Conservation (phyloP, 208 protist species). For the Wallacemonas sp. region DNA sequence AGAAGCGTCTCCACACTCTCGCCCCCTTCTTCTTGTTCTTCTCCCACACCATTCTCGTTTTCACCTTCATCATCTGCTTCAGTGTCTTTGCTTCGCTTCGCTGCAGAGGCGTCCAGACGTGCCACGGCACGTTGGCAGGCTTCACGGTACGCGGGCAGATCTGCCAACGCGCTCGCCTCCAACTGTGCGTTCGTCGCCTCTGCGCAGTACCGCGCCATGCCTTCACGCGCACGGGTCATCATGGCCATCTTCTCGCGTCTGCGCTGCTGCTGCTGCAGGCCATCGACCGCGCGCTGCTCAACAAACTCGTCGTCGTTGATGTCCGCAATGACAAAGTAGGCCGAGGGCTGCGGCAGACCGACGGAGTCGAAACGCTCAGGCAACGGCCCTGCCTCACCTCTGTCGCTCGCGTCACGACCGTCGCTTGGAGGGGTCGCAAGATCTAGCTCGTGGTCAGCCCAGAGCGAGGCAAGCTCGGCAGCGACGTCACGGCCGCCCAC, state of each 20-base stretch:
- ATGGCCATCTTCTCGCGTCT: background rate
- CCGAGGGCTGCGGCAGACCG: constrained; percentile 43
- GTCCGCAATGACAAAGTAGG: constrained; percentile 58
- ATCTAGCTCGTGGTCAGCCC: background rate
- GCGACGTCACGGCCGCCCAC: background rate
- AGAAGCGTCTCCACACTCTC: background rate
- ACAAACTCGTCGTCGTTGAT: constrained; percentile 86
- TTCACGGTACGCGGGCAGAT: constrained; percentile 10
- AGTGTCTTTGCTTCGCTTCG: no score
- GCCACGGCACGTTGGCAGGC: background rate
- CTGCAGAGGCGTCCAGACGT: no score
- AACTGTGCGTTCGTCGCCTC: background rate
- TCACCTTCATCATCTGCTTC: no score
- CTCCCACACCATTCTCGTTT: background rate
- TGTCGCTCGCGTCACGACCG: background rate
- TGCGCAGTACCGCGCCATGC: background rate
- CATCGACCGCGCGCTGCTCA: constrained; percentile 29
- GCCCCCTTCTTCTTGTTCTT: background rate
- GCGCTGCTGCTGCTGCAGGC: constrained; percentile 11
- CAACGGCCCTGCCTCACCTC: background rate
- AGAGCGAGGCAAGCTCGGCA: background rate
- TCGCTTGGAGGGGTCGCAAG: background rate
- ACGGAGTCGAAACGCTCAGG: constrained; percentile 22
- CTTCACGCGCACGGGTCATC: background rate
- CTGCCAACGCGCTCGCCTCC: background rate